phyloP scores from a whole-genome alignment of 192 early-diverging fungal species.

The Coemansia sp. region DNA sequence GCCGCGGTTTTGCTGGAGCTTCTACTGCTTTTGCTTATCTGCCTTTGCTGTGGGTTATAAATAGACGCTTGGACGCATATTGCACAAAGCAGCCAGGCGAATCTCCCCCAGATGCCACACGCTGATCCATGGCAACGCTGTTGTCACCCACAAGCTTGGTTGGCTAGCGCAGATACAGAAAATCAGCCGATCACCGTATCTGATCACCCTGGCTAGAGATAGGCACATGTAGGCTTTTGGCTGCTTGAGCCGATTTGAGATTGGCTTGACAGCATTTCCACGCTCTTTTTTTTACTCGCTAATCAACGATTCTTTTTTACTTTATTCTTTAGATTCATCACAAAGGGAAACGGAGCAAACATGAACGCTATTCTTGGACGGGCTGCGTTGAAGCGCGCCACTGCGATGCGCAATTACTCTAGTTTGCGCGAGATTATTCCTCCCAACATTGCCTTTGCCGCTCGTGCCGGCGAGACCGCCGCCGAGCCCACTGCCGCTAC shows the following conservation, averaged over 20 bases:
- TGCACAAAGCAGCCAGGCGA: neutral
- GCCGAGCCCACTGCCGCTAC: constrained; percentile 48
- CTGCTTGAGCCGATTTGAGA: no score
- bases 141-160: neutral
- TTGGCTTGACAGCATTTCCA: neutral
- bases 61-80: constrained; percentile 1
- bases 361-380: constrained; percentile 49
- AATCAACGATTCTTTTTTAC: neutral
- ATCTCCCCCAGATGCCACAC: neutral
- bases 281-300: neutral
- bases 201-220: neutral
- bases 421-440: constrained; percentile 62
- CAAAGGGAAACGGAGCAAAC: neutral
- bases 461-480: constrained; percentile 46
- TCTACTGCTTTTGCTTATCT: neutral
- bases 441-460: constrained; percentile 69
- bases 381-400: constrained; percentile 35
- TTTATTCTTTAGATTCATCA: neutral
- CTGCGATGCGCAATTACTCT: constrained; percentile 44
- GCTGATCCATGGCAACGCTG: neutral
- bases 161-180: neutral
- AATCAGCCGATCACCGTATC: constrained; percentile 1
- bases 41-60: neutral
- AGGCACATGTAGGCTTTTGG: neutral
- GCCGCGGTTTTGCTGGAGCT: neutral